These are phyloP conservation scores for Colletotrichum simmondsii DNA, from an alignment of 2,329 filamentous ascomycete species.

Conservation along the genomic window DNA sequence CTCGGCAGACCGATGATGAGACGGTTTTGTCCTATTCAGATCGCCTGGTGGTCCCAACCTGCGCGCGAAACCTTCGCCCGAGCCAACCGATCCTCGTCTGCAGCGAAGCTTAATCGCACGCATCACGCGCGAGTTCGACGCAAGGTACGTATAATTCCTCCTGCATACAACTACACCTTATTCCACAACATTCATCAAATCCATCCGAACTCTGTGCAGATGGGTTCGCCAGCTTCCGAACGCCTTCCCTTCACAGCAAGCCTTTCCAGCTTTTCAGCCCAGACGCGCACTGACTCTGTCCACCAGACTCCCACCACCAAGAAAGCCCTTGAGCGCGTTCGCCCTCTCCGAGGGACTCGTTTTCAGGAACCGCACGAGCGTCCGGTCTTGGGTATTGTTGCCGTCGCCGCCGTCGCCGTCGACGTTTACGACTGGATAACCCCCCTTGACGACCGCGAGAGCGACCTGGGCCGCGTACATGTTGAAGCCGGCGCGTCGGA, in stretches of 20 bases:
- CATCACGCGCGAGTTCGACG: background rate
- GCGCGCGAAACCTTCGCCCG: conserved; percentile 1
- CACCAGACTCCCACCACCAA: conserved; percentile 38
- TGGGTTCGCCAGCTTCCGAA: conserved; percentile 14
- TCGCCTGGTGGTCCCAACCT: background rate
- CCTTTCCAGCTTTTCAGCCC: background rate
- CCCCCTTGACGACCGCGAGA: conserved; percentile 39
- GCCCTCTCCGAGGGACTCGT: conserved; percentile 42
- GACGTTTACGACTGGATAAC: conserved; percentile 29
- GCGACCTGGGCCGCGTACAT: conserved; percentile 49
- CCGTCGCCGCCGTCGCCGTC: background rate
- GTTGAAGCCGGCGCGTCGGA: conserved; percentile 49
- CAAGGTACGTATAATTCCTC: background rate
- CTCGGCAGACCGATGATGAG: background rate
- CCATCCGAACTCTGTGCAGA: conserved; percentile 26
- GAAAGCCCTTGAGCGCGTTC: conserved; percentile 38
- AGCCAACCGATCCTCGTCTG: conserved; percentile 18
- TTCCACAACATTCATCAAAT: background rate
- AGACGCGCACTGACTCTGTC: conserved; percentile 26
- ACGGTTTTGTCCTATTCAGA: conserved; percentile 1
- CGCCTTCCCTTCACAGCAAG: background rate
- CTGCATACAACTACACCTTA: background rate
- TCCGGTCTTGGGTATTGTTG: conserved; percentile 34
- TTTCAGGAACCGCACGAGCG: conserved; percentile 44
- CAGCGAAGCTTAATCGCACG: conserved; percentile 2